phyloP scores from a whole-genome alignment of 495 filamentous ascomycete species.

The Ascobolus immersus region DNA sequence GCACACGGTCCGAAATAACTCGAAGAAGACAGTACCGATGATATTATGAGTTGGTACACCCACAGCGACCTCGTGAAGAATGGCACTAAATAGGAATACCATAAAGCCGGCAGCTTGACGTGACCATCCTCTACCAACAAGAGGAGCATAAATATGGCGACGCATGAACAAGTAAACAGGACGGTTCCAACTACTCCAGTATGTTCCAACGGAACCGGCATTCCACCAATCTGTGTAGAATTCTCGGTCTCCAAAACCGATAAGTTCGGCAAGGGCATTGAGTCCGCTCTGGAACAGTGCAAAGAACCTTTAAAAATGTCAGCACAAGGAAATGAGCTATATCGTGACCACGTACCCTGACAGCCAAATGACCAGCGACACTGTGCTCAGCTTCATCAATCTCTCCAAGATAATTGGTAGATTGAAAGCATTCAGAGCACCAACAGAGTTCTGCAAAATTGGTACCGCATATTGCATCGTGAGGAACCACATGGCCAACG shows the following conservation, averaged over 20 bases:
- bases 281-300: slow-evolving; percentile 74
- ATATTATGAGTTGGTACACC: slow-evolving; percentile 91
- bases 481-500: slow-evolving; percentile 76
- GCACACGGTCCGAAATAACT: no score
- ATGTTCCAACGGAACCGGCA: slow-evolving; percentile 51
- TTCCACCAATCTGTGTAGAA: slow-evolving; percentile 99
- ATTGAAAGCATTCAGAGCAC: slow-evolving; percentile 60
- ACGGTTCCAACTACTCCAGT: slow-evolving; percentile 90
- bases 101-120: slow-evolving; percentile 37
- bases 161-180: slow-evolving; percentile 92
- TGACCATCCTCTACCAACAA: slow-evolving; percentile 58
- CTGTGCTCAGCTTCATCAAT: slow-evolving; percentile 79
- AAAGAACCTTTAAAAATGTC: slow-evolving; percentile 34
- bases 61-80: slow-evolving; percentile 78
- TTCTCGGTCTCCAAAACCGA: slow-evolving; percentile 69
- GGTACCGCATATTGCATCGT: slow-evolving; percentile 83
- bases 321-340: neutral
- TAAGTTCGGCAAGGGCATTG: slow-evolving; percentile 76
- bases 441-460: slow-evolving; percentile 62
- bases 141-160: slow-evolving; percentile 64
- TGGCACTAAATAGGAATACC: slow-evolving; percentile 65
- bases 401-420: slow-evolving; percentile 63
- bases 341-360: slow-evolving; percentile 27
- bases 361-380: slow-evolving; percentile 83
- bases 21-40: slow-evolving; percentile 35